Evolutionary conservation across 116 monocot genomes (phyloP).

Genomic region (Papilionanthe hybrid): DNA sequence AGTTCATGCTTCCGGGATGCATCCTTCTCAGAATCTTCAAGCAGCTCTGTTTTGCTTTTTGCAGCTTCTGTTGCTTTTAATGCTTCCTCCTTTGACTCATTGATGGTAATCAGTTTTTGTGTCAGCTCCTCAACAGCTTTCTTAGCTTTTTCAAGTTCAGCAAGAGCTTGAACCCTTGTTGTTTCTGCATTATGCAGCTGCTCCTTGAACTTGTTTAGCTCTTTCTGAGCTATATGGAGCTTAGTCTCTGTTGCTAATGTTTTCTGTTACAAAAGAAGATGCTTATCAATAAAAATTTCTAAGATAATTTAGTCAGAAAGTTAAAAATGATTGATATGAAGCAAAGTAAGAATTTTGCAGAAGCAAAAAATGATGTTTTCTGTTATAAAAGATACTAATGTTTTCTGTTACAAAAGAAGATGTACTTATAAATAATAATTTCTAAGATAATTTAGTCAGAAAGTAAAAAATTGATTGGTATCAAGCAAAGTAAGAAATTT

Average conservation of each 20-base stretch:
- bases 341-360: background rate
- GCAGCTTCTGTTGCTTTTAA: conserved; percentile 42
- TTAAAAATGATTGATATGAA: background rate
- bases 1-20: conserved; percentile 25
- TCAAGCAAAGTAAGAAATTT: background rate
- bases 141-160: conserved; percentile 42
- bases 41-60: conserved; percentile 27
- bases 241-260: conserved; percentile 39
- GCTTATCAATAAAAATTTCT: background rate
- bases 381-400: too few species aligned
- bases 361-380: too few species aligned
- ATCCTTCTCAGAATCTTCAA: conserved; percentile 28
- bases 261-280: conserved; percentile 11
- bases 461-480: background rate
- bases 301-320: background rate
- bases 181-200: conserved; percentile 45
- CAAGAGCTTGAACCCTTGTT: conserved; percentile 28
- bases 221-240: conserved; percentile 47
- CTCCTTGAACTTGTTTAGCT: conserved; percentile 51
- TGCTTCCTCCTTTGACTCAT: conserved; percentile 43
- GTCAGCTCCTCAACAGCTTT: conserved; percentile 35
- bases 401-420: conserved; percentile 11
- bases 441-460: background rate
- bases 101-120: conserved; percentile 26
- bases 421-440: background rate